A percentile compares a stretch with the other conserved stretches of the same genome.
Conservation (phyloP, 2,329 filamentous ascomycete species). For the Exophiala bonariae region DNA sequence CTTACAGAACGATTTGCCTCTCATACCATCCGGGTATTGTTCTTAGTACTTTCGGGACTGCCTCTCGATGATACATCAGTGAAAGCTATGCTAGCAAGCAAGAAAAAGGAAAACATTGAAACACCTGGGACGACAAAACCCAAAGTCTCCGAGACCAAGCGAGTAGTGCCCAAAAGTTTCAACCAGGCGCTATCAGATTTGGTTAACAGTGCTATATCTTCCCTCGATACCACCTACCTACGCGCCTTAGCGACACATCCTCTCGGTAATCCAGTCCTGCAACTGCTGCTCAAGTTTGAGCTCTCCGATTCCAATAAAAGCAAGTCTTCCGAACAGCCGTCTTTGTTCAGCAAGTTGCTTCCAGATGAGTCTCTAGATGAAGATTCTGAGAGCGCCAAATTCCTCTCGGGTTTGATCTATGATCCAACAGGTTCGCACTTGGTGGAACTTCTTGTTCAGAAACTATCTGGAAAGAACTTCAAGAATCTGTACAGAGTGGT, state of each 20-base stretch:
- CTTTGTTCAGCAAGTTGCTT: slow-evolving; percentile 74
- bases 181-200: slow-evolving; percentile 75
- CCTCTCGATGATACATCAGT: slow-evolving; percentile 70
- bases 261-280: slow-evolving; percentile 89
- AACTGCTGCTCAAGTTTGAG: slow-evolving; percentile 84
- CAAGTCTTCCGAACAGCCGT: slow-evolving; percentile 63
- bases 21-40: slow-evolving; percentile 80
- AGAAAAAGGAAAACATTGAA: slow-evolving; percentile 82
- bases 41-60: slow-evolving; percentile 81
- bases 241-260: slow-evolving; percentile 84
- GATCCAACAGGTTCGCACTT: slow-evolving; percentile 87
- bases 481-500: slow-evolving; percentile 80
- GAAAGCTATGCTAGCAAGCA: slow-evolving; percentile 80
- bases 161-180: slow-evolving; percentile 75
- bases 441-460: slow-evolving; percentile 79
- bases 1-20: slow-evolving; percentile 89
- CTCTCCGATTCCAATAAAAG: slow-evolving; percentile 70
- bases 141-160: slow-evolving; percentile 47
- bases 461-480: slow-evolving; percentile 84
- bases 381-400: slow-evolving; percentile 70
- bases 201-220: slow-evolving; percentile 71
- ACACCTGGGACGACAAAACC: slow-evolving; percentile 56
- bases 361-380: slow-evolving; percentile 77
- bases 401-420: slow-evolving; percentile 85
- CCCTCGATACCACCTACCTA: slow-evolving; percentile 76